Conservation (phyloP, 768 basidiomycete species). For the Cubamyces sp. region DNA sequence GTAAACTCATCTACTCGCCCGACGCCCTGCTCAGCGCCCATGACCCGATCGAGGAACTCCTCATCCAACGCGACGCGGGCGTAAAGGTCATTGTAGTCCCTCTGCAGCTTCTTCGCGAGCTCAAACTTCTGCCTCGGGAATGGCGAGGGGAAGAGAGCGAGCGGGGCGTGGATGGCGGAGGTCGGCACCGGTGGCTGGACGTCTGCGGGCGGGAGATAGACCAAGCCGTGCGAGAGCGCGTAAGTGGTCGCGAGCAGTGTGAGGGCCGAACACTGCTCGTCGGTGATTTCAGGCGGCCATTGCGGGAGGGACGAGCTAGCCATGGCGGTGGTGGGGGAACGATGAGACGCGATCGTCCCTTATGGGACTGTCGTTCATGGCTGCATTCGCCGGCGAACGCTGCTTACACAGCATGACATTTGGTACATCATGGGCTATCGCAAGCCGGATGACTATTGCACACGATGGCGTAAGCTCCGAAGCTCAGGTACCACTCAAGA, state of each 20-base stretch:
- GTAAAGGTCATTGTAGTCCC: slow-evolving; percentile 83
- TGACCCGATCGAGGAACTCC: slow-evolving; percentile 78
- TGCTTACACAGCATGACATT: background rate
- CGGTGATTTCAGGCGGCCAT: slow-evolving; percentile 78
- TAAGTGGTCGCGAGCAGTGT: slow-evolving; percentile 75
- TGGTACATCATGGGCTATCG: background rate
- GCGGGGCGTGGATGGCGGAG: slow-evolving; percentile 87
- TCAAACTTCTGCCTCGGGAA: slow-evolving; percentile 76
- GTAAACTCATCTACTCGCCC: slow-evolving; percentile 87
- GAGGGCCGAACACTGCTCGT: slow-evolving; percentile 60
- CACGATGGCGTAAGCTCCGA: slow-evolving; percentile 7
- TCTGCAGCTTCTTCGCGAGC: slow-evolving; percentile 68
- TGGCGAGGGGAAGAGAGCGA: slow-evolving; percentile 87
- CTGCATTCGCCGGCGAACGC: background rate
- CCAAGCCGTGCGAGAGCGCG: slow-evolving; percentile 81
- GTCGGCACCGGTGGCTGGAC: slow-evolving; percentile 55
- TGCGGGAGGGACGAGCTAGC: slow-evolving; percentile 17
- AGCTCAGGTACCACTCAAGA: too few species aligned
- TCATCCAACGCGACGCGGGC: slow-evolving; percentile 79
- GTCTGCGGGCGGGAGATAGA: slow-evolving; percentile 70
- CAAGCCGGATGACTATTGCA: background rate
- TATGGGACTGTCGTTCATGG: too few species aligned
- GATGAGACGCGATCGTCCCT: background rate
- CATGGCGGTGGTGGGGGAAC: slow-evolving; percentile 11
- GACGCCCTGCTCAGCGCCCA: slow-evolving; percentile 80